Base-by-base conservation (phyloP, 176 grass and related monocot species). In the Bromus sterilis region DNA sequence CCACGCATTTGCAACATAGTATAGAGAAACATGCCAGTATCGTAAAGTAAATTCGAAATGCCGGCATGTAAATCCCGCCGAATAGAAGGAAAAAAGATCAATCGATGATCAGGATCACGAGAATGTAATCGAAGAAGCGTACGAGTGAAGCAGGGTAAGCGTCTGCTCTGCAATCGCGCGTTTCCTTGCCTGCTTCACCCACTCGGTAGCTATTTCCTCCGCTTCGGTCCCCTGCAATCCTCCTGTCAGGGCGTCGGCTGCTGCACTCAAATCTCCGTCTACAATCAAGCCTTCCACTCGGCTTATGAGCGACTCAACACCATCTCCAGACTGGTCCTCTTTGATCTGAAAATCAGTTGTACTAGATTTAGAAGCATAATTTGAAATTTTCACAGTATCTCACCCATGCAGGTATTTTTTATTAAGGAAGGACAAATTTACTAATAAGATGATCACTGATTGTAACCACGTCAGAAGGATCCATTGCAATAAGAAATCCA, bases 161-260 rank as follows among this genome's bases (percentile, higher is more conserved):
- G 97, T 93, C 87, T 96, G 97, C 82, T 99, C 91, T 5, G 93
- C 90, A 32, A 99, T 83, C 0, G 97, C 91, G 14, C 93, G 90
- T 80, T 87, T 91, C 72, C 83, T 93, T 36, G 91, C 93, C 37
- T 85, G 89, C 46, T 84, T 91, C 62, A 90, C 87, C 97, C 97
- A 99, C 41, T 90, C 89, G 7, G 78, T 53, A 41, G 88, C 83
- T 76, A 88, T 82, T 79, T 94, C 85, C 66, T 89, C 84, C 1
- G 97, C 97, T 83, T 90, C 86, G 51, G 82, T 96, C 62, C 93
- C 97, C 11, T 56, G 86, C 72, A 93, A 89, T n/a, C 93, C 97
- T 83, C 51, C 81, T 85, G 91, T 91, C 77, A 96, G 82, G 65
- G 82, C 87, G 53, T 92, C 89, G 0, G 93, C 93, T 32, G 93